Percentiles rank a stretch among this genome's conserved stretches.
Evolutionary conservation across 169 alveolate species (phyloP).

Genomic region (Cryptosporidium ryanae): DNA sequence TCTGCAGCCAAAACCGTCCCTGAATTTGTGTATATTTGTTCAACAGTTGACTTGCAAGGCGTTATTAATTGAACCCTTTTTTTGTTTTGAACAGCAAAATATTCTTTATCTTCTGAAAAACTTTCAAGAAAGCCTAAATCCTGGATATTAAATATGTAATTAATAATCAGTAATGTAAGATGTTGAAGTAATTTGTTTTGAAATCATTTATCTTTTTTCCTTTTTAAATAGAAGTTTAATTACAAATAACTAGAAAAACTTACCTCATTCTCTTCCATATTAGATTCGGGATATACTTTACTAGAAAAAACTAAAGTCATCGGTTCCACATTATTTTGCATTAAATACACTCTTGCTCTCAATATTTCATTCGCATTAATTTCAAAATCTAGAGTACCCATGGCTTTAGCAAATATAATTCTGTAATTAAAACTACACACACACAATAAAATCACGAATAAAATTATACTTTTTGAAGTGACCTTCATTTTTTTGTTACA

Average conservation of each 20-base stretch:
- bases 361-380: background rate
- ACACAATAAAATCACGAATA: background rate
- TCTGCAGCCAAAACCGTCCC: constrained; percentile 13
- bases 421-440: background rate
- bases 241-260: background rate
- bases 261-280: constrained; percentile 52
- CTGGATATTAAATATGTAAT: too few relatives aligned
- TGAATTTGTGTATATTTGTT: constrained; percentile 4
- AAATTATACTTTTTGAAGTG: background rate
- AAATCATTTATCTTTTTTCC: too few relatives aligned
- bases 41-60: constrained; percentile 42
- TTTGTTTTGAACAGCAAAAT: background rate
- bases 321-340: constrained; percentile 18
- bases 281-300: constrained; percentile 3
- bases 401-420: background rate
- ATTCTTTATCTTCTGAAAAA: too few relatives aligned
- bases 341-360: constrained; percentile 16
- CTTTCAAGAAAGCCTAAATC: too few relatives aligned
- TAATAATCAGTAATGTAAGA: too few relatives aligned
- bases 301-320: background rate
- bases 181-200: too few relatives aligned
- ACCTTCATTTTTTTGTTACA: background rate
- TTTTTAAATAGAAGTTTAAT: too few relatives aligned
- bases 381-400: background rate
- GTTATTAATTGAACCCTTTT: constrained; percentile 2